These are phyloP conservation scores for Pythium vanterpoolii DNA, from an alignment of 352 stramenopile species.

Conservation along the genomic window DNA sequence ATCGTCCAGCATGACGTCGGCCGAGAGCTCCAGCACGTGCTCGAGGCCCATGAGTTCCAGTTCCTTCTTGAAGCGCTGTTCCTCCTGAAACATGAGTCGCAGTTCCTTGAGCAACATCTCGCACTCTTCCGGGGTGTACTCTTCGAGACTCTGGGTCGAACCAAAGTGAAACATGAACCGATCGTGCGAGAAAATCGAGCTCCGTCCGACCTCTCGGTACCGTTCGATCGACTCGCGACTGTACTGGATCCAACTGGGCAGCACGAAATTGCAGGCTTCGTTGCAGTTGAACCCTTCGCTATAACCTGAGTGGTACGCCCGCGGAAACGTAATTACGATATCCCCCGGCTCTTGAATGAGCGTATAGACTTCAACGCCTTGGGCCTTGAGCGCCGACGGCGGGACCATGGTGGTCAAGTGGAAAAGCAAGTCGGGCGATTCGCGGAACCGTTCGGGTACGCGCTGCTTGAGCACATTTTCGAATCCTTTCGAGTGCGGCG, in stretches of 20 bases:
- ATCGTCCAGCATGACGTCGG: constrained; percentile 67
- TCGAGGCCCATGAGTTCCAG: constrained; percentile 39
- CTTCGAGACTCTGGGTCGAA: constrained; percentile 56
- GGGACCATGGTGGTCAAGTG: constrained; percentile 77
- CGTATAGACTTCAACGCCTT: constrained; percentile 59
- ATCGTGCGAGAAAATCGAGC: constrained; percentile 81
- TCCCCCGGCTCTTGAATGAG: constrained; percentile 88
- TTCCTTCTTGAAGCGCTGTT: constrained; percentile 57
- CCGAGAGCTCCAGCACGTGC: constrained; percentile 55
- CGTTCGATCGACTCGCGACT: constrained; percentile 65
- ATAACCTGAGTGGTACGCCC: constrained; percentile 96
- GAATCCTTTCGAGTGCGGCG: constrained; percentile 49
- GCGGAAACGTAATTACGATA: constrained; percentile 97
- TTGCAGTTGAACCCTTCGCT: constrained; percentile 95
- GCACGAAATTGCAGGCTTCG: constrained; percentile 86
- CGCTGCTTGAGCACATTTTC: constrained; percentile 45
- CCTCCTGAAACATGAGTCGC: constrained; percentile 66
- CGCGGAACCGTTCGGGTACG: constrained; percentile 55
- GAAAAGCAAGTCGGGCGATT: constrained; percentile 63
- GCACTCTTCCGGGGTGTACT: constrained; percentile 55
- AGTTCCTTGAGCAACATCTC: constrained; percentile 67
- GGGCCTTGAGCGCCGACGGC: constrained; percentile 40
- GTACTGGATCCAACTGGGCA: constrained; percentile 84
- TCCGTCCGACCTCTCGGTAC: constrained; percentile 54
- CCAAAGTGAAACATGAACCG: constrained; percentile 80